Percentiles rank a stretch among this genome's conserved stretches.
Conservation (phyloP, 1,284 basidiomycete genomes). For the Pseudozyma sp. region DNA sequence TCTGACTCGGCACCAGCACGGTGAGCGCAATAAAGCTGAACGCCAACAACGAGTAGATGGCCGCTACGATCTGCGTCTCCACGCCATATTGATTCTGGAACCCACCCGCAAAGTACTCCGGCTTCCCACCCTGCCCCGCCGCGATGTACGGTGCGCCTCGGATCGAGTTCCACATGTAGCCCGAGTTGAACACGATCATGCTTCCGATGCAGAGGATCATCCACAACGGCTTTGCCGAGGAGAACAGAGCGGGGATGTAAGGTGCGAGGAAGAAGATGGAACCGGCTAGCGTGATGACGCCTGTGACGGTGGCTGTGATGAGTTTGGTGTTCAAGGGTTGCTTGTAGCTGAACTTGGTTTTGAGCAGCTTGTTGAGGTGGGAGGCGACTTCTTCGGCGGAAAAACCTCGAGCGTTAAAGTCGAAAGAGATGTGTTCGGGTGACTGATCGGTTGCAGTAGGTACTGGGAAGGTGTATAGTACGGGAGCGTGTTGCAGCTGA, state of each 20-base stretch:
- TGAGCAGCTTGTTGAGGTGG: constrained; percentile 37
- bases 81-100: constrained; percentile 92
- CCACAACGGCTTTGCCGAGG: constrained; percentile 39
- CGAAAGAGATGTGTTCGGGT: constrained; percentile 45
- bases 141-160: constrained; percentile 81
- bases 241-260: constrained; percentile 24
- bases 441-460: constrained; percentile 18
- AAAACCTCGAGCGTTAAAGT: constrained; percentile 57
- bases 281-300: constrained; percentile 21
- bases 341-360: constrained; percentile 40
- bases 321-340: constrained; percentile 53
- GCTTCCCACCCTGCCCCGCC: constrained; percentile 70
- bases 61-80: constrained; percentile 87
- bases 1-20: constrained; percentile 81
- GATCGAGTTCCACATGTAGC: constrained; percentile 95
- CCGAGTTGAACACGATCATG: constrained; percentile 66
- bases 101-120: constrained; percentile 85
- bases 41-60: constrained; percentile 85
- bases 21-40: constrained; percentile 85
- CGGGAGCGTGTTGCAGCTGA: constrained; percentile 56
- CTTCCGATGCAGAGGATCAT: constrained; percentile 49
- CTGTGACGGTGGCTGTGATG: constrained; percentile 20
- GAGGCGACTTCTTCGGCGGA: constrained; percentile 39
- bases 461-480: constrained; percentile 54
- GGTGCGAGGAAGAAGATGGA: constrained; percentile 41